phyloP scores from a whole-genome alignment of 2,329 filamentous ascomycete species.

The Fusarium citri region DNA sequence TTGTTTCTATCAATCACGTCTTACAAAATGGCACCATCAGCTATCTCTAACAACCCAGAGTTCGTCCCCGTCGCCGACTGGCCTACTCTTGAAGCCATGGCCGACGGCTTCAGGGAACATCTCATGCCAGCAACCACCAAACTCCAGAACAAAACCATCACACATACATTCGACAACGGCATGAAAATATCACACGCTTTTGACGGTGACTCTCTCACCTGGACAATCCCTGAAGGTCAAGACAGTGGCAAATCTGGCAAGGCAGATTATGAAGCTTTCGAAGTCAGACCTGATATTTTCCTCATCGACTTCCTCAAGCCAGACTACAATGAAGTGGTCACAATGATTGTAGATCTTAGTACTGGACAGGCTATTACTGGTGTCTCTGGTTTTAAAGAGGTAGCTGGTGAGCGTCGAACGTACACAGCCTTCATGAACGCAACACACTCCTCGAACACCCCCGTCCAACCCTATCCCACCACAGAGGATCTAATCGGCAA shows the following conservation, averaged over 20 bases:
- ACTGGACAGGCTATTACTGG: slow-evolving; percentile 14
- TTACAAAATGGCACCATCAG: neutral
- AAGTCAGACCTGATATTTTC: slow-evolving; percentile 24
- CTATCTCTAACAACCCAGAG: neutral
- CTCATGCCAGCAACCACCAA: slow-evolving; percentile 19
- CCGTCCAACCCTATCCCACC: neutral
- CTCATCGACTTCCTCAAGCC: slow-evolving; percentile 33
- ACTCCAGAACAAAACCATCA: neutral
- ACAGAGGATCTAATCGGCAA: slow-evolving; percentile 33
- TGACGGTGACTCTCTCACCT: neutral
- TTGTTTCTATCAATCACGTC: neutral
- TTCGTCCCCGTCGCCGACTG: slow-evolving; percentile 14
- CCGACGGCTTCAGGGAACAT: slow-evolving; percentile 15
- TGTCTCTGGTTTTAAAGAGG: slow-evolving; percentile 19
- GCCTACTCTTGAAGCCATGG: slow-evolving; percentile 27
- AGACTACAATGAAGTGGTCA: slow-evolving; percentile 22
- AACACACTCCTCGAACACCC: no score
- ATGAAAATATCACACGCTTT: slow-evolving; percentile 19
- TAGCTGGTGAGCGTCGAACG: slow-evolving; percentile 9
- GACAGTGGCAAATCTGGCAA: neutral
- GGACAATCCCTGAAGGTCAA: slow-evolving; percentile 19
- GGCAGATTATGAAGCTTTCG: slow-evolving; percentile 19
- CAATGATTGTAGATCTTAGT: neutral
- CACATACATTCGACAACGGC: slow-evolving; percentile 22
- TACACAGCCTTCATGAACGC: slow-evolving; percentile 25